Base-by-base conservation (phyloP, 2,329 filamentous ascomycete genomes). In the Didymosphaeria variabile region DNA sequence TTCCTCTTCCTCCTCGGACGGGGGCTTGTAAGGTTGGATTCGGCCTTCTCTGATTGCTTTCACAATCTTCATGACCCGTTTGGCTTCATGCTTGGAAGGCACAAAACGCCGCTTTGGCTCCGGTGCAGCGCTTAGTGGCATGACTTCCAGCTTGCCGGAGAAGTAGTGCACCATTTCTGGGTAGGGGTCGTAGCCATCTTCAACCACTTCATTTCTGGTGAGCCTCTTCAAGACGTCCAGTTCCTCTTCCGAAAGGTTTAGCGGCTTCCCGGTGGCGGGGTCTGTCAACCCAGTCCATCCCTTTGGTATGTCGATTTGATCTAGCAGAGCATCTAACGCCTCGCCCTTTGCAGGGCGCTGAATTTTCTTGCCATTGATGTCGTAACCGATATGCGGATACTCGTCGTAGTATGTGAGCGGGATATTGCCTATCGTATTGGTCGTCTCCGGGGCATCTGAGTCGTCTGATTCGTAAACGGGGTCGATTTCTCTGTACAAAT, bases 321-420 rank as follows among this genome's bases (percentile, higher is more conserved):
- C 94, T 10, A 99, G 85, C 46, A 99, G 85, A 13, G 93, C 93
- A 83, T 99, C 95, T 34, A 99, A 83, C 38, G 95, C 95, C 77
- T 97, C 91, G 55, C 94, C 94, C 69, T 93, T 94, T 4, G 96
- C 95, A 7, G 95, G 95, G 55, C 95, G 91, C 89, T 97, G 92
- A 66, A 99, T 97, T 79, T 92, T 96, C 86, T 96, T 97, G 79
- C 95, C 95, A 79, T 99, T 97, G 82, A 99, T 98, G 72, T 97
- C 92, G 81, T 99, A 99, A 61, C 95, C 95, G 76, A 99, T 97
- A 77, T 99, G 95, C 54, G 95, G 95, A 77, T 97, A 99, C 38
- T 92, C 91, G 78, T 99, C 95, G 83, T 99, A 99, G 81, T 97
- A 98, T 3, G 91, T 91, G 53, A 98, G 83, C 5, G 94, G 92